A percentile compares a stretch with the other conserved stretches of the same genome.
Conservation (phyloP, 768 basidiomycete genomes). For the Mycena galericulata region DNA sequence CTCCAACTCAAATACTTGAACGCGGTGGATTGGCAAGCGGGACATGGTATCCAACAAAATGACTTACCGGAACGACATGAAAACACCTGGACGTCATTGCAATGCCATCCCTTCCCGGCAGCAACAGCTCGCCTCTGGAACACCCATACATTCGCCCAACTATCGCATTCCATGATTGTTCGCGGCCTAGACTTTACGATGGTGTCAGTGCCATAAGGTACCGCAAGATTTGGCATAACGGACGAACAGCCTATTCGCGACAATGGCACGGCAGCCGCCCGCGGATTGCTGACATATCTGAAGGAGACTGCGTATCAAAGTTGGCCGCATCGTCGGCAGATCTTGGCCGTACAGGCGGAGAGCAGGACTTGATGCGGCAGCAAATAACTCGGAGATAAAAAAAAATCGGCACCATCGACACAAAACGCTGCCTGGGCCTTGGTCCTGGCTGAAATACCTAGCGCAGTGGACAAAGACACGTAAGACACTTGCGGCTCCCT, state of each 20-base stretch:
- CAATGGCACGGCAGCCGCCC: no score
- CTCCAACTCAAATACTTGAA: no score
- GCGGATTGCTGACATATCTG: background rate
- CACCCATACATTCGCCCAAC: no score
- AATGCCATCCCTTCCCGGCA: conserved; percentile 22
- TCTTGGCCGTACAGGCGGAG: conserved; percentile 21
- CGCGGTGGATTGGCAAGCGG: no score
- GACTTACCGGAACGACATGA: no score
- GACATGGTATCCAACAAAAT: no score
- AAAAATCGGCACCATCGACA: conserved; percentile 9
- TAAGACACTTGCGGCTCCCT: conserved; percentile 16
- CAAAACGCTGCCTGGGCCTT: conserved; percentile 24
- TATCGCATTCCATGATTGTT: no score
- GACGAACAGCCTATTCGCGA: no score
- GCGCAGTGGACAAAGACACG: background rate
- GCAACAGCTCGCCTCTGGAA: conserved; percentile 17
- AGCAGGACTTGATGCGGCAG: background rate
- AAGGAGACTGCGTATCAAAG: conserved; percentile 1
- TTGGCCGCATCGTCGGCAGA: background rate
- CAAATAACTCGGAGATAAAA: conserved; percentile 10
- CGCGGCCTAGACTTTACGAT: no score
- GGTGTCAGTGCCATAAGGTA: no score
- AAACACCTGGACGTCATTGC: conserved; percentile 7
- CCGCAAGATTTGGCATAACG: no score
- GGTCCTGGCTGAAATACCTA: conserved; percentile 8